These are phyloP conservation scores for Taiozyma sp. DNA, from an alignment of 1,139 yeast species.

Conservation along the genomic window DNA sequence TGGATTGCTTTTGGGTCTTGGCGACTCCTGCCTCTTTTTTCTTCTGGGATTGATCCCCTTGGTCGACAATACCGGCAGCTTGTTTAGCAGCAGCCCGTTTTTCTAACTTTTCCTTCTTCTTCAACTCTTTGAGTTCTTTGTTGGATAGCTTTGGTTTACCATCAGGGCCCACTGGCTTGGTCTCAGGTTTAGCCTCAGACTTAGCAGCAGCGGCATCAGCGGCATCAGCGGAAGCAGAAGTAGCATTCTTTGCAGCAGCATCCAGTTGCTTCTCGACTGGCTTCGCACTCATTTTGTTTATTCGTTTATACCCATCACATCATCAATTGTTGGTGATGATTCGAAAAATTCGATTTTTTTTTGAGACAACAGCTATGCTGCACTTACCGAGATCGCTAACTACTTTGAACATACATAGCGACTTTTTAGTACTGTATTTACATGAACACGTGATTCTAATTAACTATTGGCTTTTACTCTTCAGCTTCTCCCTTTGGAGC, in stretches of 20 bases:
- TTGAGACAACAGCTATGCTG: not conserved
- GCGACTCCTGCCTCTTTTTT: constrained; percentile 3
- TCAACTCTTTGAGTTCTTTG: constrained; percentile 81
- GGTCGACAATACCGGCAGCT: constrained; percentile 42
- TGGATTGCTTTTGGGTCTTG: constrained; percentile 17
- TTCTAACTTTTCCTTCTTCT: constrained; percentile 86
- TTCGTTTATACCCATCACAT: too few species aligned
- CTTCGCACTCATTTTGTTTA: constrained; percentile 1
- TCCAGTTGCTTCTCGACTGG: not conserved
- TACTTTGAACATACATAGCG: too few species aligned
- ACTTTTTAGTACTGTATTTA: not conserved
- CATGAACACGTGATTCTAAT: not conserved
- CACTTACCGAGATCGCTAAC: not conserved
- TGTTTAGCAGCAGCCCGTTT: constrained; percentile 70
- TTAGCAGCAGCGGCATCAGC: not conserved
- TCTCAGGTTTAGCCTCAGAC: not conserved
- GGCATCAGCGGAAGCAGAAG: not conserved
- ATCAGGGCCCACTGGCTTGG: not conserved
- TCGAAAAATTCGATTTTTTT: not conserved
- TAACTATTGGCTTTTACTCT: not conserved
- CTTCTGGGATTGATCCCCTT: constrained; percentile 31
- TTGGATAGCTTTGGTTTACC: constrained; percentile 43
- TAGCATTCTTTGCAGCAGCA: not conserved
- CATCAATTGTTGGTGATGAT: not conserved
- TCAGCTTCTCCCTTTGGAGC: constrained; percentile 1